Evolutionary conservation across 2,329 filamentous ascomycete species (phyloP), one percentile per base, ranked within the genome.

Genomic region (Pestalotiopsis sp.): DNA sequence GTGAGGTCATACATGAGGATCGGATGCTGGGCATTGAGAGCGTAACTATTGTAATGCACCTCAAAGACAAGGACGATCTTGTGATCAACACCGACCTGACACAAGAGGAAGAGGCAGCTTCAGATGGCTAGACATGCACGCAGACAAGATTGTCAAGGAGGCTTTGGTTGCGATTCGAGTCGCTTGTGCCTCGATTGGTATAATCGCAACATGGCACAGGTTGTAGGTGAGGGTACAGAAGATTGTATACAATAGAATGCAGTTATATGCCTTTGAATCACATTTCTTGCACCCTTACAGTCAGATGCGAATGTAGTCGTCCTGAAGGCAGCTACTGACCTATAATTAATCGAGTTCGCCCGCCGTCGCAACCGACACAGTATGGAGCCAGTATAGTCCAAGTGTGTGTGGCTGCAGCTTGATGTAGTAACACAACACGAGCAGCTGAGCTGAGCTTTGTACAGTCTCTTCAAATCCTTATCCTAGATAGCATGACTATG

Each of bases 31-130:
- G 81, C 17, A 82, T 87, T 38, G 80, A 85, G 68, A 84, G 84
- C 12, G 73, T 87, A 65, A 87, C 85, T 5, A 83, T 87, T 69
- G 82, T 86, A 61, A 78, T 88, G 75, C 86, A 86, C 75, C 76
- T 85, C 72, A 82, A 76, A 72, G 80, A 81, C 59, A 84, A 80
- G 75, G 84, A 86, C 62, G 85, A 88, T 70, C 72, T 87, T 73
- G 81, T 87, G 61, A 83, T 87, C 72, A 85, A 84, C 67, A 86
- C 85, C 2, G 82, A 86, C 73, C 76, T 86, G 74, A 75, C 70
- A 1, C 70, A 68, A 64, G 68, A 71, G n/a, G 39, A 52, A 7
- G 70, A 67, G 23, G 56, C 41, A 66, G 52, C 57, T 60, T 23
- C 13, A 52, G 20, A 64, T 25, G 31, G n/a, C 1, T 52, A 52